A percentile compares a stretch with the other conserved stretches of the same genome.
phyloP scores from a whole-genome alignment of 2,329 filamentous ascomycete genomes.

The Clarireedia homoeocarpa region DNA sequence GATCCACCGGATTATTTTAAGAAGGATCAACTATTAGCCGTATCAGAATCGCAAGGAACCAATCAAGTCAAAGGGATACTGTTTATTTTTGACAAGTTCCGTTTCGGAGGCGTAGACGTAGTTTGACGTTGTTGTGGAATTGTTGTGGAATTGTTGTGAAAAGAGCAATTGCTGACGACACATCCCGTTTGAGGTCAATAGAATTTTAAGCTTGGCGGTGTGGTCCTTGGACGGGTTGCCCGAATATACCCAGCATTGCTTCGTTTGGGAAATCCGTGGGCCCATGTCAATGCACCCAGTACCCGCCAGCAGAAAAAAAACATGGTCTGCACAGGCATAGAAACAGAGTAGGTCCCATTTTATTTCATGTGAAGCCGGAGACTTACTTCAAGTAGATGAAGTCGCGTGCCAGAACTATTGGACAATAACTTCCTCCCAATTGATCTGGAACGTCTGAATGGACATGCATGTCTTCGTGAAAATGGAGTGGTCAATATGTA shows the following conservation, averaged over 20 bases:
- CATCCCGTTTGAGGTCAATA: background rate
- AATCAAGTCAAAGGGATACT: background rate
- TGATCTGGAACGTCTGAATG: background rate
- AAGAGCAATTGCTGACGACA: constrained; percentile 3
- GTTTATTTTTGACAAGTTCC: constrained; percentile 1
- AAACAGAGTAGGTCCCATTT: background rate
- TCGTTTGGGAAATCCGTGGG: background rate
- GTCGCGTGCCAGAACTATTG: background rate
- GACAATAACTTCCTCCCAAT: background rate
- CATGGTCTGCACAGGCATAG: background rate
- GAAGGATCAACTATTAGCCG: no score
- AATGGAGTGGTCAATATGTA: background rate
- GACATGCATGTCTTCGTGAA: background rate
- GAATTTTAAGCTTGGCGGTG: constrained; percentile 1
- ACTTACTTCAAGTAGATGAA: background rate
- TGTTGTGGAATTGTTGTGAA: background rate
- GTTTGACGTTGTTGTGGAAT: background rate
- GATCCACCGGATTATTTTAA: background rate
- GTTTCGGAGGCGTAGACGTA: background rate
- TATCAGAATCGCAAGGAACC: no score
- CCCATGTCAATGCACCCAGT: background rate
- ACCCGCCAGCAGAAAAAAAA: background rate
- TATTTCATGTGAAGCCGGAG: background rate
- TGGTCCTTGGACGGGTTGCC: background rate
- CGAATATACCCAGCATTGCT: background rate